These are phyloP conservation scores for Drechmeria coniospora DNA, from an alignment of 2,329 filamentous ascomycete genomes.

Conservation along the genomic window DNA sequence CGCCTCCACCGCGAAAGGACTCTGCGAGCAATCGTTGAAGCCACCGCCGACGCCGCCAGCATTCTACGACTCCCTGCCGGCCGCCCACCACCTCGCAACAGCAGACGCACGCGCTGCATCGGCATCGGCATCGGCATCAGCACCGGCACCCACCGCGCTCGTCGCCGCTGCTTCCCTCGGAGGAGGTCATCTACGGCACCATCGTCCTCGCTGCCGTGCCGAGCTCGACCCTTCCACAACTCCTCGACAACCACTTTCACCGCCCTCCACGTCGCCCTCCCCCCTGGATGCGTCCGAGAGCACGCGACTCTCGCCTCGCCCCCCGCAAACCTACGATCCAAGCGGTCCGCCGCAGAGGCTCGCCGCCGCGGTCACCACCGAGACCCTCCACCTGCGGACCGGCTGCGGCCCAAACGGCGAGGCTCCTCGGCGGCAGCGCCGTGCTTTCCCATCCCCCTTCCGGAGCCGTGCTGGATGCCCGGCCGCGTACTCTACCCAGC, in stretches of 20 bases:
- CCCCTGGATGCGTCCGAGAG: conserved; percentile 15
- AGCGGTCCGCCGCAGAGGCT: conserved; percentile 9
- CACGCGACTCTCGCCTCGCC: conserved; percentile 8
- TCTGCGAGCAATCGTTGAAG: neutral
- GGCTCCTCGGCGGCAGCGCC: conserved; percentile 2
- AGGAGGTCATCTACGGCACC: no score
- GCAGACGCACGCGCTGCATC: neutral
- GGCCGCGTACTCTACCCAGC: conserved; percentile 14
- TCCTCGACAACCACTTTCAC: conserved; percentile 26
- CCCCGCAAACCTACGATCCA: conserved; percentile 17
- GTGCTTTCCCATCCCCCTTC: conserved; percentile 18
- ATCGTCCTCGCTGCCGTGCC: conserved; percentile 31
- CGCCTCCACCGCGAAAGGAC: neutral
- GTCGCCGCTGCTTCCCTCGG: conserved; percentile 7
- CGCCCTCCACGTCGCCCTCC: conserved; percentile 12
- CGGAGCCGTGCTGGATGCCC: conserved; percentile 21
- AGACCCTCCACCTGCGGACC: neutral
- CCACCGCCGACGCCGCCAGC: neutral
- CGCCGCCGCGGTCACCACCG: neutral
- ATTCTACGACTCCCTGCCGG: neutral
- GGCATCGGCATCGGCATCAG: neutral
- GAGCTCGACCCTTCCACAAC: conserved; percentile 29
- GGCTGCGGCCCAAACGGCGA: neutral
- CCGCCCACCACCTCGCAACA: neutral
- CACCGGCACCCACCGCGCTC: neutral